Evolutionary conservation across 2,329 filamentous ascomycete species (phyloP).

Genomic region (Alternaria triticina): DNA sequence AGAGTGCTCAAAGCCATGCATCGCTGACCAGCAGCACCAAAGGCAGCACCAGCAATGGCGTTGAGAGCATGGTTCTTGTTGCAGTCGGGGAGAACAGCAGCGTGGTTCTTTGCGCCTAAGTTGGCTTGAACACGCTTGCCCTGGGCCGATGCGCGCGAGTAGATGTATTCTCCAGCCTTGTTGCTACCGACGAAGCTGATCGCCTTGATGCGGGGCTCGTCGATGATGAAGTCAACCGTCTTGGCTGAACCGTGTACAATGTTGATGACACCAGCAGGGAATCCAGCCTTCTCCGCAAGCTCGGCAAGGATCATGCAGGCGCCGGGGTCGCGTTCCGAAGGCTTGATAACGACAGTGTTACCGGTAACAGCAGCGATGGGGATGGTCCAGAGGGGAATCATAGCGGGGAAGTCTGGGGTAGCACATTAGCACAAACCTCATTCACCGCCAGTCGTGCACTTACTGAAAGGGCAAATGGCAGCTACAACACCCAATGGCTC

Average conservation of each 20-base stretch:
- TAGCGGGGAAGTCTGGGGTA: constrained; percentile 78
- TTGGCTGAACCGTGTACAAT: constrained; percentile 80
- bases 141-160: constrained; percentile 76
- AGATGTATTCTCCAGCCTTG: constrained; percentile 90
- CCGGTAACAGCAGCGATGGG: constrained; percentile 83
- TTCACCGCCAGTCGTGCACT: constrained; percentile 39
- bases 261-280: constrained; percentile 82
- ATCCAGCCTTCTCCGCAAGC: constrained; percentile 78
- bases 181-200: constrained; percentile 87
- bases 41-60: constrained; percentile 81
- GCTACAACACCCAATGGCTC: constrained; percentile 83
- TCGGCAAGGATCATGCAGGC: constrained; percentile 86
- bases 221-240: constrained; percentile 85
- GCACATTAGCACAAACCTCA: constrained; percentile 26
- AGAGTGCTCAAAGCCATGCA: constrained; percentile 87
- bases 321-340: constrained; percentile 83
- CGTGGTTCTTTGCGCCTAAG: constrained; percentile 87
- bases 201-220: constrained; percentile 84
- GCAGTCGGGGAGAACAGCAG: constrained; percentile 81
- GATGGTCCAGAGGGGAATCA: constrained; percentile 93
- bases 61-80: constrained; percentile 92
- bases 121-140: constrained; percentile 90
- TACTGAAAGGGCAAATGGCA: constrained; percentile 87
- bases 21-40: constrained; percentile 82
- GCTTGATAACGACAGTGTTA: constrained; percentile 85